Evolutionary conservation across 768 basidiomycete species (phyloP), one percentile per base, ranked within the genome.

Genomic region (Boletus rubescentipes): DNA sequence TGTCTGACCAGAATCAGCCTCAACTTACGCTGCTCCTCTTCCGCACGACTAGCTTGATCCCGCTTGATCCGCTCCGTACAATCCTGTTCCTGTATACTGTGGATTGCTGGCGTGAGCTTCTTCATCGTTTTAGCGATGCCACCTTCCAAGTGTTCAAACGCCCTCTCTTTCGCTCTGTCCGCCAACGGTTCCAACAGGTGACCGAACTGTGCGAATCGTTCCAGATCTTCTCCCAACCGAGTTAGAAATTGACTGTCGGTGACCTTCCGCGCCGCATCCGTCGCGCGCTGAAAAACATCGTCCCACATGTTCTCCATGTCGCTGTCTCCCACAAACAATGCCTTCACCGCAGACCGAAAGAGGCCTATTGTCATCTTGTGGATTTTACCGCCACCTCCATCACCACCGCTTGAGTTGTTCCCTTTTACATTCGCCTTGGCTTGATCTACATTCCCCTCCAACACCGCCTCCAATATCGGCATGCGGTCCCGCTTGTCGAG

Each of bases 1-100:
- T 54, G 42, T 16, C 38, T 41, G 46, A 68, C 70, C 12, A 68
- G 26, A 5, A 48, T 8, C 11, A 43, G 16, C 34, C 67, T 66
- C 16, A 66, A 8, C 16, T 35, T 43, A 0, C 36, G 8, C 5
- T 29, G 52, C 1, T 68, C 55, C 38, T 57, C 53, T 2, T 53
- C 43, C 12, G 55, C 62, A 0, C 11, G 29, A 23, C 23, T 56
- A 9, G 1, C 35, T 16, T 41, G 10, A 8, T 60, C 54, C 14
- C 16, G 35, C 16, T 38, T 40, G 38, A 60, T 53, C 11, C 9
- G 30, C 8, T 35, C 35, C 4, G 0, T 18, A 36, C 45, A 57
- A 0, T 49, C 55, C 0, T 58, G 39, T 8, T 46, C 37, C 37
- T 62, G 57, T 34, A 57, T 57, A 9, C 15, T 49, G 40, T 62